Base-by-base conservation (phyloP, 2,329 filamentous ascomycete species). In the Claviceps monticola region DNA sequence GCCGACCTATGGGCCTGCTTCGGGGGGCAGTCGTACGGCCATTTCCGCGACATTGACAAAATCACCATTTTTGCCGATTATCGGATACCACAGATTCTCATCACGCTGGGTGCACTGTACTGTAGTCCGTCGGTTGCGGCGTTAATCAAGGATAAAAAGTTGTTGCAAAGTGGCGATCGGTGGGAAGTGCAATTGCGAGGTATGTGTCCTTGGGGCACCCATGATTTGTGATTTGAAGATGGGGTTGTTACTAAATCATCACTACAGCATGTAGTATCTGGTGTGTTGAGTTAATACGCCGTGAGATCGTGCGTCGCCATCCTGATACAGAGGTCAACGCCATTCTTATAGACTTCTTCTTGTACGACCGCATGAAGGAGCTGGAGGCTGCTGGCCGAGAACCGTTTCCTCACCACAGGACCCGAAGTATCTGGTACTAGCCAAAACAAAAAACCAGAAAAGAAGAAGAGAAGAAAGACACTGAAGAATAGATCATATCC, bases 11-110 rank as follows among this genome's bases (percentile, higher is more conserved):
- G 94, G 94, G 94, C 93, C 5, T 94, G 89, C 56, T 97, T 97
- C 65, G 80, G 91, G 50, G 89, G 88, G 46, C 74, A 84, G 58
- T 75, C 78, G 26, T 90, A 83, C 61, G 94, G 93, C 36, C 73
- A 77, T 29, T 98, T 98, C 66, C 64, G 80, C 53, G 93, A 98
- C 64, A 95, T 98, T 60, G 85, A 93, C 69, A 88, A 89, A 65
- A 85, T 98, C 61, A 98, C 93, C 55, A 97, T 97, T 84, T 98
- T 98, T 72, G 90, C 93, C 62, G 93, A 98, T 71, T 98, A 98
- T 64, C 85, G 93, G 44, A 84, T 98, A 51, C 94, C 94, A 14
- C 93, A 98, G 69, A 93, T 96, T 59, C 77, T 98, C 37, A 82
- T 90, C 60, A 81, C 82, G 9, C 74, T 97, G 45, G 86, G 87